Conservation (phyloP, 352 stramenopile genomes). For the Globisporangium solare region DNA sequence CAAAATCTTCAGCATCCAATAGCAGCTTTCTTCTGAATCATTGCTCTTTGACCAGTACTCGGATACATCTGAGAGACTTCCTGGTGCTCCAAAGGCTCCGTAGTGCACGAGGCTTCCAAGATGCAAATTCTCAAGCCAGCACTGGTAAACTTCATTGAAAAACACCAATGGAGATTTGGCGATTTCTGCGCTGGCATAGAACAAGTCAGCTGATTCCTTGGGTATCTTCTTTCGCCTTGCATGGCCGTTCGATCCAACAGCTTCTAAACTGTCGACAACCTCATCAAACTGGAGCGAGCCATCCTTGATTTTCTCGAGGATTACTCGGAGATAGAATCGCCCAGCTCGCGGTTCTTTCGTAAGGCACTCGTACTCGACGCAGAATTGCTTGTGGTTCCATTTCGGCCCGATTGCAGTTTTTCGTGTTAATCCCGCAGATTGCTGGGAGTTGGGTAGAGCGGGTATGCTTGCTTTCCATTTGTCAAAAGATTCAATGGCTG, state of each 20-base stretch:
- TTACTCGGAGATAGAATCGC: conserved; percentile 65
- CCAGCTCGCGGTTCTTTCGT: conserved; percentile 58
- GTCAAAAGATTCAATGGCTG: conserved; percentile 44
- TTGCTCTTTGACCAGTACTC: conserved; percentile 2
- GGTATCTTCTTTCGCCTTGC: conserved; percentile 34
- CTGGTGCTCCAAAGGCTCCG: conserved; percentile 27
- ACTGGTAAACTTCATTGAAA: conserved; percentile 80
- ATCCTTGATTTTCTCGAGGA: conserved; percentile 64
- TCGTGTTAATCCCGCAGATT: conserved; percentile 19
- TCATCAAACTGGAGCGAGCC: conserved; percentile 57
- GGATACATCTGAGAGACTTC: conserved; percentile 15
- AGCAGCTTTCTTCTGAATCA: conserved; percentile 38
- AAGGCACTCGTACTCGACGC: conserved; percentile 58
- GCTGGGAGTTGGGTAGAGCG: conserved; percentile 14
- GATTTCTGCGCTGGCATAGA: conserved; percentile 67
- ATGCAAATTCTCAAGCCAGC: conserved; percentile 74
- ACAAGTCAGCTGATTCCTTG: conserved; percentile 31
- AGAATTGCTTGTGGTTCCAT: conserved; percentile 75
- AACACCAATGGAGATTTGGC: conserved; percentile 50
- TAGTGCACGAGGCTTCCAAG: conserved; percentile 33
- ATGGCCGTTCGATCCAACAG: conserved; percentile 25
- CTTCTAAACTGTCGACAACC: conserved; percentile 37
- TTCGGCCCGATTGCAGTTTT: conserved; percentile 20
- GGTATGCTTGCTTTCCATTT: conserved; percentile 27
- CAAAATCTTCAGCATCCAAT: conserved; percentile 65